phyloP scores from a whole-genome alignment of 31 red algal genomes.

The Porphyra umbilicalis region DNA sequence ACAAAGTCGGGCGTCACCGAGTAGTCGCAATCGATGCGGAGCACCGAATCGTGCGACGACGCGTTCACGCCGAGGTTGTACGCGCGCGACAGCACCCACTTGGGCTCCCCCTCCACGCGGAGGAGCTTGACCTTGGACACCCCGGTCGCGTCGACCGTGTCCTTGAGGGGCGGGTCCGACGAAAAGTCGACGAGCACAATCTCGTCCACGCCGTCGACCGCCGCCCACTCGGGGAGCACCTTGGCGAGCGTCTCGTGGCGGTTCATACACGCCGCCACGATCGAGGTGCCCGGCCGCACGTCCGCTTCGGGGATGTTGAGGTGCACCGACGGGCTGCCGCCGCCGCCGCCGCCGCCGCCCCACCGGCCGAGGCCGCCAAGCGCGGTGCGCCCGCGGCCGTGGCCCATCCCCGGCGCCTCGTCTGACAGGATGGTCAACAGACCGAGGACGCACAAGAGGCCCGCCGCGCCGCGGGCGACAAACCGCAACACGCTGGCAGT shows the following conservation, averaged over 20 bases:
- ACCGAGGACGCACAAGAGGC: neutral
- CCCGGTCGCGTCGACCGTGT: conserved; percentile 20
- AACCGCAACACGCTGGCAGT: neutral
- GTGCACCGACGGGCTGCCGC: neutral
- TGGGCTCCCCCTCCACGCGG: conserved; percentile 45
- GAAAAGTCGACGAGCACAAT: conserved; percentile 58
- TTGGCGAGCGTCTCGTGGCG: conserved; percentile 46
- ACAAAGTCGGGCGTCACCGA: conserved; percentile 25
- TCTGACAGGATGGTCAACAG: neutral
- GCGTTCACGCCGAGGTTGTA: conserved; percentile 54
- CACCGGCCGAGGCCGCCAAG: neutral
- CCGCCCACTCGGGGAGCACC: conserved; percentile 44
- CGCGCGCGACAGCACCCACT: conserved; percentile 65
- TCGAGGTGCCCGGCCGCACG: conserved; percentile 13
- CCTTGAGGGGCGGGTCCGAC: conserved; percentile 43
- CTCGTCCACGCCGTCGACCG: conserved; percentile 36
- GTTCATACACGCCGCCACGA: conserved; percentile 58
- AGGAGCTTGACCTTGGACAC: conserved; percentile 14
- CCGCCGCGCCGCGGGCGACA: neutral
- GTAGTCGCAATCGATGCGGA: conserved; percentile 72
- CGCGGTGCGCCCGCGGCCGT: neutral
- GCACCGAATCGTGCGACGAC: conserved; percentile 17
- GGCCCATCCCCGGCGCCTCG: neutral
- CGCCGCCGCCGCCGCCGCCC: neutral
- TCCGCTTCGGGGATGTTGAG: neutral